A percentile compares a stretch with the other conserved stretches of the same genome.
These are phyloP conservation scores for Penicillium parvum DNA, from an alignment of 495 filamentous ascomycete species.

Conservation along the genomic window DNA sequence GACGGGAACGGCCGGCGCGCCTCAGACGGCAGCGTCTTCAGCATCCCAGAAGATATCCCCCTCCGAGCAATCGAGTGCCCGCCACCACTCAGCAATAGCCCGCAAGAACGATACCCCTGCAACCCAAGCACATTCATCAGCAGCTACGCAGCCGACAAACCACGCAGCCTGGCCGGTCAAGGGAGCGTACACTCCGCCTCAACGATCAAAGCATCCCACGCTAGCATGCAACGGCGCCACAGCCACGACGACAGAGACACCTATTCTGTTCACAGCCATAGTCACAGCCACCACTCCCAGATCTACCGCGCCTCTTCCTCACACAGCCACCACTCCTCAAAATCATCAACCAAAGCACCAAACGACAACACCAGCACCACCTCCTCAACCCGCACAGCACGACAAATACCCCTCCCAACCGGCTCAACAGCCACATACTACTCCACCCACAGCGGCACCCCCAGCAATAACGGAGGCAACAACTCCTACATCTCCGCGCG, in stretches of 20 bases:
- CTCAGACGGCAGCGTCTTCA: conserved; percentile 37
- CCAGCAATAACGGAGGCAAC: conserved; percentile 11
- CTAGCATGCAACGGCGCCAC: conserved; percentile 17
- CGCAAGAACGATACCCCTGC: conserved; percentile 26
- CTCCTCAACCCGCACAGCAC: conserved; percentile 28
- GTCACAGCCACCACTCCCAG: conserved; percentile 15
- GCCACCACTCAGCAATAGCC: conserved; percentile 22
- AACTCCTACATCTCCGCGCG: conserved; percentile 30
- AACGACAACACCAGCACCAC: conserved; percentile 18
- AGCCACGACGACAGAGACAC: conserved; percentile 13
- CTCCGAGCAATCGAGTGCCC: conserved; percentile 44
- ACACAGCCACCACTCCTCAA: conserved; percentile 15
- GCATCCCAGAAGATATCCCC: conserved; percentile 29
- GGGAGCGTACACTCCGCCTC: conserved; percentile 38
- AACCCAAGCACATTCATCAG: conserved; percentile 38
- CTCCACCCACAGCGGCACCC: conserved; percentile 8
- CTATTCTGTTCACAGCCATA: conserved; percentile 13
- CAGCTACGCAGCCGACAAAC: conserved; percentile 35
- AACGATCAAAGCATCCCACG: conserved; percentile 42
- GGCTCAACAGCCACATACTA: conserved; percentile 15
- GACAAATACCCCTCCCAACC: conserved; percentile 11
- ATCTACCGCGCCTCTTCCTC: conserved; percentile 16
- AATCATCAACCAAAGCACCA: conserved; percentile 11
- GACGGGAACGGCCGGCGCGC: conserved; percentile 36
- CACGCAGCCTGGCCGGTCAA: conserved; percentile 20